Base-by-base conservation (phyloP, 2,329 filamentous ascomycete species). In the Colletotrichum noveboracense region DNA sequence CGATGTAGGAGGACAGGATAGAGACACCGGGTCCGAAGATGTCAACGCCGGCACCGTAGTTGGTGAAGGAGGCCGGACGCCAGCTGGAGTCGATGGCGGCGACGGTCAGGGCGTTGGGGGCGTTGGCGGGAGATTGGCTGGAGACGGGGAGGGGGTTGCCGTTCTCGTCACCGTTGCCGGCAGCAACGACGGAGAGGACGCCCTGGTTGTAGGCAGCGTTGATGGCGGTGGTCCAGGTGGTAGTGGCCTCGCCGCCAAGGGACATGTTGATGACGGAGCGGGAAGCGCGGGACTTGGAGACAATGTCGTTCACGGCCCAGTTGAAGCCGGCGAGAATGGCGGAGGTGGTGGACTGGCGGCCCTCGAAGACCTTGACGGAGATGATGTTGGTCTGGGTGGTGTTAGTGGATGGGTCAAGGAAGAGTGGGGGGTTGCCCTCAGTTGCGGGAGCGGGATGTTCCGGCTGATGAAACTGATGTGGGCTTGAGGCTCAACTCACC, bases 181-280 rank as follows among this genome's bases (percentile, higher is more conserved):
- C 90, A 6, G 90, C 89, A 1, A 90, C 89, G 34, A 89, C 87
- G 3, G 88, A 85, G 67, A 90, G 86, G 36, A 92, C 82, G 26
- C 89, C 90, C 3, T 81, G 79, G 26, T 79, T 78, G 79, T 86
- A 87, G 66, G 89, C 88, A 30, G 82, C 83, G 55, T 86, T 82
- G 21, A 91, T 85, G 61, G 89, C 88, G 43, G 79, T 80, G 85
- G 91, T 91, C 79, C 91, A 84, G 58, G 73, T 68, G 1, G 82
- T 76, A 1, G 87, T 89, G 73, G 79, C 81, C 34, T 79, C 71
- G 3, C 88, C 88, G 30, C 89, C 90, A 3, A 92, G 86, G 26
- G 88, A 91, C 88, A 92, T 88, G 83, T 86, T 89, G 74, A 91
- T 86, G 21, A 91, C 89, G 18, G 89, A 82, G n/a, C 84, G 85